Evolutionary conservation across 2,329 filamentous ascomycete genomes (phyloP).

Genomic region (Microcyclosporella mali): DNA sequence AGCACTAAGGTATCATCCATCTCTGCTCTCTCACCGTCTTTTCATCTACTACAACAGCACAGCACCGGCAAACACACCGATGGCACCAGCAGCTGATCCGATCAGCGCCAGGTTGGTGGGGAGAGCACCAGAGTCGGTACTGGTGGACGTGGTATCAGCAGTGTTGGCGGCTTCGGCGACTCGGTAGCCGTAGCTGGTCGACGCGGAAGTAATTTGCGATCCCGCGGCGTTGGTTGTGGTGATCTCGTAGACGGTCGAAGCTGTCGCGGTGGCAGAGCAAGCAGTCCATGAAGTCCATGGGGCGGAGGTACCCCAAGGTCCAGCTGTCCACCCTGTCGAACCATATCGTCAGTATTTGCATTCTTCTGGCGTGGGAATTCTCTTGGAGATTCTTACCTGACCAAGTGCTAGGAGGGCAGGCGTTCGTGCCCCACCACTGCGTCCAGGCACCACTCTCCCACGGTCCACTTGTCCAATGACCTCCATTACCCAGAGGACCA

Average conservation of each 20-base stretch:
- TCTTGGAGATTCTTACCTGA: conserved; percentile 16
- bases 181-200: conserved; percentile 27
- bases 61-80: conserved; percentile 29
- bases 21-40: too few relatives aligned
- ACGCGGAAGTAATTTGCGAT: conserved; percentile 18
- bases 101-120: conserved; percentile 19
- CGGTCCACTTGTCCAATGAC: conserved; percentile 26
- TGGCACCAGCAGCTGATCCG: conserved; percentile 24
- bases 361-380: neutral
- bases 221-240: conserved; percentile 21
- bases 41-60: conserved; percentile 22
- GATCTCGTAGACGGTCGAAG: conserved; percentile 24
- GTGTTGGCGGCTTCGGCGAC: conserved; percentile 20
- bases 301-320: conserved; percentile 26
- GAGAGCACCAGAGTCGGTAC: conserved; percentile 19
- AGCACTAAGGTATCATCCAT: too few relatives aligned
- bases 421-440: conserved; percentile 31
- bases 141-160: conserved; percentile 8
- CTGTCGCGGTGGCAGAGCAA: conserved; percentile 30
- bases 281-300: conserved; percentile 34
- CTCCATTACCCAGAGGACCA: conserved; percentile 19
- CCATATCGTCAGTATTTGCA: conserved; percentile 1
- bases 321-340: conserved; percentile 31
- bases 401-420: conserved; percentile 31
- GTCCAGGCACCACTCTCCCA: conserved; percentile 33